Evolutionary conservation across 2,329 filamentous ascomycete species (phyloP).

Genomic region (Podosphaera xanthii): DNA sequence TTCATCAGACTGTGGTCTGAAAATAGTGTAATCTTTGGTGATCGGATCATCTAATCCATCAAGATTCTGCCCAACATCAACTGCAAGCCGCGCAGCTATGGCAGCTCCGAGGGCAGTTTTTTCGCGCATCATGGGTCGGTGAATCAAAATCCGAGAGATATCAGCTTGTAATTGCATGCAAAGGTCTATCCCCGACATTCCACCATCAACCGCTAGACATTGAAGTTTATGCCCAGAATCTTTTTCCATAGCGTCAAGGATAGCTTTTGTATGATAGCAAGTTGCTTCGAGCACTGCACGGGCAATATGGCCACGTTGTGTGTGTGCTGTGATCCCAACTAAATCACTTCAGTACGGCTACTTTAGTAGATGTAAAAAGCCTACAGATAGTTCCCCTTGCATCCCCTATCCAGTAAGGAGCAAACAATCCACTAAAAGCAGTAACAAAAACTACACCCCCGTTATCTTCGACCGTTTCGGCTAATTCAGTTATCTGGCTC

Average conservation of each 20-base stretch:
- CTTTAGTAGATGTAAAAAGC: constrained; percentile 5
- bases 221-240: constrained; percentile 42
- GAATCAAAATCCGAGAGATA: constrained; percentile 56
- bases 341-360: constrained; percentile 3
- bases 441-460: constrained; percentile 49
- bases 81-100: constrained; percentile 60
- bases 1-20: constrained; percentile 40
- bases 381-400: constrained; percentile 45
- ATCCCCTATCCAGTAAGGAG: constrained; percentile 57
- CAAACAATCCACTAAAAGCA: constrained; percentile 50
- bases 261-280: constrained; percentile 53
- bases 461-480: constrained; percentile 39
- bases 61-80: constrained; percentile 51
- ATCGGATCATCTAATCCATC: constrained; percentile 52
- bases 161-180: constrained; percentile 66
- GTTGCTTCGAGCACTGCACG: constrained; percentile 50
- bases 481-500: constrained; percentile 39
- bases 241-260: constrained; percentile 49
- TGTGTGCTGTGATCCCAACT: constrained; percentile 47
- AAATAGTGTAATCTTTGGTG: constrained; percentile 41
- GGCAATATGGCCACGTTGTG: constrained; percentile 46
- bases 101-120: constrained; percentile 64
- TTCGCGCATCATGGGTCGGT: constrained; percentile 61
- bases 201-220: constrained; percentile 45
- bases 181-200: constrained; percentile 48